Evolutionary conservation across 176 grass and related monocot species (phyloP), one percentile per base, ranked within the genome.

Genomic region (Carex myosuroides): DNA sequence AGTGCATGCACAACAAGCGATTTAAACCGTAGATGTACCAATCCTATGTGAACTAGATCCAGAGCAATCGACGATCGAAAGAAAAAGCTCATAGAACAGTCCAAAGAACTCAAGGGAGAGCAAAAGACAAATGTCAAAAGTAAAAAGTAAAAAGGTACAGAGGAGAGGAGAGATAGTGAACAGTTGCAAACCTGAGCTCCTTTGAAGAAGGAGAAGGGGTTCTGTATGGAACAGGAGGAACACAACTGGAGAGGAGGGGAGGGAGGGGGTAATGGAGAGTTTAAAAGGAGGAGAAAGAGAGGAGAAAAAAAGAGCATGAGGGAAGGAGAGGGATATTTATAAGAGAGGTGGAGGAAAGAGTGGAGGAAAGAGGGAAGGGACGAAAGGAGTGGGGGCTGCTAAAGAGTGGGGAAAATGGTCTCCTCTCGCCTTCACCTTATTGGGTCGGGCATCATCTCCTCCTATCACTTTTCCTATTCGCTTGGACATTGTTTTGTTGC

Each of bases 291-390:
- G 85, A 81, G 60, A 80, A 70, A 46, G 76, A 44, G 85, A 69
- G 26, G 75, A 81, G 48, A 60, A 60, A 81, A 71, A 71, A 44
- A 86, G 30, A 71, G 48, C 72, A 80, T 81, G 75, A 57, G 71
- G 61, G 8, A 26, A 57, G 30, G 13, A 67, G 44, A 56, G 60
- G 61, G 22, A 2, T 86, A 86, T 86, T 81, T 81, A 86, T 86
- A 86, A 10, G 84, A 13, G 30, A 60, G n/a, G 70, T 20, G 33
- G 44, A 86, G 75, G 75, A 80, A 54, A 65, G 74, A 80, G 41
- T 22, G 60, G 63, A 68, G 20, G 80, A 54, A 83, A 32, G 80
- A 55, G 24, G 35, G 81, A 30, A 68, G 37, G 29, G 26, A 83
- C 16, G 60, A 3, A 65, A 83, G n/a, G 69, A 79, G 71, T 76